These are phyloP conservation scores for Pseudoscleropodium purum DNA, from an alignment of 225 moss, liverwort and hornwort genomes.

Conservation along the genomic window DNA sequence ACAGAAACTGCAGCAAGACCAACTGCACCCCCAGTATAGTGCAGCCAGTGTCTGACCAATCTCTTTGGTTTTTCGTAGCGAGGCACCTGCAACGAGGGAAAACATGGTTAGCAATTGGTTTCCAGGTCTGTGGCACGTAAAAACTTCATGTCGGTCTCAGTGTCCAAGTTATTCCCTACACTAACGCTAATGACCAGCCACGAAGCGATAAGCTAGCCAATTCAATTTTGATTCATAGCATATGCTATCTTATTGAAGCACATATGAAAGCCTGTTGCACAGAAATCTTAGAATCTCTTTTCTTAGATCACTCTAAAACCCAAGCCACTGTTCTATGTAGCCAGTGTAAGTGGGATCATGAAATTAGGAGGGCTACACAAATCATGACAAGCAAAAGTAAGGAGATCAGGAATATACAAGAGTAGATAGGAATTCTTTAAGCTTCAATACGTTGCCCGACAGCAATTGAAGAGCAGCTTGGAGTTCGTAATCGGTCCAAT, in stretches of 20 bases:
- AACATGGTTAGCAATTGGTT: neutral
- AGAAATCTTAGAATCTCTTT: neutral
- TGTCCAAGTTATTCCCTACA: neutral
- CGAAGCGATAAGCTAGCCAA: neutral
- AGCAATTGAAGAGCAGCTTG: conserved; percentile 46
- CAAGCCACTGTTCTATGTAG: neutral
- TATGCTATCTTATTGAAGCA: neutral
- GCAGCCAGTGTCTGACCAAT: conserved; percentile 66
- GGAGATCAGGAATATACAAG: conserved; percentile 16
- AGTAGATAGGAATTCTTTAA: conserved; percentile 28
- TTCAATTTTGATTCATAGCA: neutral
- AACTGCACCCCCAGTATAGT: conserved; percentile 61
- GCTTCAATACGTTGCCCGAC: conserved; percentile 23
- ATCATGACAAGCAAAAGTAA: neutral
- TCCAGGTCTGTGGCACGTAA: neutral
- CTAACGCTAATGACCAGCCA: neutral
- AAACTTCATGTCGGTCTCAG: neutral
- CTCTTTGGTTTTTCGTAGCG: conserved; percentile 59
- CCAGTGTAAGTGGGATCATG: neutral
- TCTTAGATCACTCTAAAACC: neutral
- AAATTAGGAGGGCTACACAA: neutral
- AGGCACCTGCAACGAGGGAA: conserved; percentile 42
- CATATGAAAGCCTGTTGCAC: neutral
- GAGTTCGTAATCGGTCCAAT: conserved; percentile 70
- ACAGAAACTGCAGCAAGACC: conserved; percentile 49